Conservation (phyloP, 129 eudicot genomes). For the Heracleum sosnowskyi region DNA sequence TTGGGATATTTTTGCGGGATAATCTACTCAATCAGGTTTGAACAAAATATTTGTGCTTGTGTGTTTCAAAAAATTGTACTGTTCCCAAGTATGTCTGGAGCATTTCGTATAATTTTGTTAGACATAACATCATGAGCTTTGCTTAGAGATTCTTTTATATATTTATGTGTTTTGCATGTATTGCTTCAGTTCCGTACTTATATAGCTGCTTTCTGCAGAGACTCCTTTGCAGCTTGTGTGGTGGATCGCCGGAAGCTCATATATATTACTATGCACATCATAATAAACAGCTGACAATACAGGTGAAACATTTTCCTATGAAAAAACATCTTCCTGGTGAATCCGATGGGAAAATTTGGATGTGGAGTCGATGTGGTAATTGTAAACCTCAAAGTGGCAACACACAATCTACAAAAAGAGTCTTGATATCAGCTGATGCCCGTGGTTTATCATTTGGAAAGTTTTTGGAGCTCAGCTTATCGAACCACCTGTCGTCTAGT, state of each 20-base stretch:
- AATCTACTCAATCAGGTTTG: slow-evolving; percentile 79
- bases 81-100: background rate
- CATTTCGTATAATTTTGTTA: background rate
- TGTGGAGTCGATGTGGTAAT: slow-evolving; percentile 98
- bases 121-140: background rate
- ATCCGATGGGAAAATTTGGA: slow-evolving; percentile 88
- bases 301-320: slow-evolving; percentile 49
- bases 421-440: slow-evolving; percentile 73
- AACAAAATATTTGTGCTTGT: background rate
- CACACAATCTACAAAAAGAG: slow-evolving; percentile 75
- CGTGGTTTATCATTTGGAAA: slow-evolving; percentile 90
- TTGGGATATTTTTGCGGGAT: slow-evolving; percentile 74
- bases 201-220: slow-evolving; percentile 32
- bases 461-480: slow-evolving; percentile 84
- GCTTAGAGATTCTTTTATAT: background rate
- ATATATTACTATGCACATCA: slow-evolving; percentile 74
- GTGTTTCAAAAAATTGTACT: background rate
- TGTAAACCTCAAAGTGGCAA: slow-evolving; percentile 58
- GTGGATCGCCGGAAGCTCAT: slow-evolving; percentile 73
- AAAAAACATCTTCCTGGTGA: slow-evolving; percentile 56
- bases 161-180: background rate
- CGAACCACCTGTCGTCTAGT: slow-evolving; percentile 59
- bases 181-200: slow-evolving; percentile 10
- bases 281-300: slow-evolving; percentile 69
- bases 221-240: slow-evolving; percentile 57